A percentile compares a stretch with the other conserved stretches of the same genome.
These are phyloP conservation scores for Clavispora fructus DNA, from an alignment of 805 yeast species.

Conservation along the genomic window DNA sequence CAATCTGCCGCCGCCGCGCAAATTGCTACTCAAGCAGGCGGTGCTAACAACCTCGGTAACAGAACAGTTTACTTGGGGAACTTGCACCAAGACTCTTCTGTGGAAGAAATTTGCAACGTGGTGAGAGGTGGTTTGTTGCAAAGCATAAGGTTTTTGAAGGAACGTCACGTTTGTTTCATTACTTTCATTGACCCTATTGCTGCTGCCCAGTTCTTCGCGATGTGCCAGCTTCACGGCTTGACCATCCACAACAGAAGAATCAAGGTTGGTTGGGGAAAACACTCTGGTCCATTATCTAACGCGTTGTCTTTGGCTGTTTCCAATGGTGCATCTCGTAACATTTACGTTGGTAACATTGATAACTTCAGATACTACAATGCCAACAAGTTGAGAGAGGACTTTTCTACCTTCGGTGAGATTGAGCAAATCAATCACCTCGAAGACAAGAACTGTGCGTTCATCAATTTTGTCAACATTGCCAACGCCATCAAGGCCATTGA, in stretches of 20 bases:
- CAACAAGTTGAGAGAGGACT: conserved; percentile 62
- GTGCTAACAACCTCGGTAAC: conserved; percentile 86
- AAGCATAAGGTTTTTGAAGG: conserved; percentile 71
- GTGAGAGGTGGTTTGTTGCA: conserved; percentile 93
- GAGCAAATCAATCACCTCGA: conserved; percentile 88
- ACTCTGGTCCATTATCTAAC: conserved; percentile 85
- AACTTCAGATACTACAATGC: conserved; percentile 49
- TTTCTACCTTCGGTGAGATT: conserved; percentile 83
- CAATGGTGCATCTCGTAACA: conserved; percentile 90
- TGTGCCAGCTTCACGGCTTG: conserved; percentile 86
- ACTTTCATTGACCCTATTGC: conserved; percentile 96
- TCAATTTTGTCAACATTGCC: conserved; percentile 85
- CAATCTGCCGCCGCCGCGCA: conserved; percentile 98
- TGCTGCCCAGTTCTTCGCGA: conserved; percentile 95
- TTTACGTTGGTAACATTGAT: conserved; percentile 71
- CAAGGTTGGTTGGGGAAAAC: conserved; percentile 97
- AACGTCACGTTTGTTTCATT: conserved; percentile 87
- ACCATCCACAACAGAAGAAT: conserved; percentile 81
- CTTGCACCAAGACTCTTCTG: conserved; percentile 79
- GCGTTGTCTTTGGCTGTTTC: conserved; percentile 86
- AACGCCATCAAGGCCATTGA: conserved; percentile 88
- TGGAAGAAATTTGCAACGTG: conserved; percentile 93
- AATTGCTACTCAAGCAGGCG: conserved; percentile 91
- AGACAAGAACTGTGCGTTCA: conserved; percentile 84
- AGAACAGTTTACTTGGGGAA: conserved; percentile 90